These are phyloP conservation scores for Goffeauzyma gilvescens DNA, from an alignment of 768 basidiomycete genomes.

Conservation along the genomic window DNA sequence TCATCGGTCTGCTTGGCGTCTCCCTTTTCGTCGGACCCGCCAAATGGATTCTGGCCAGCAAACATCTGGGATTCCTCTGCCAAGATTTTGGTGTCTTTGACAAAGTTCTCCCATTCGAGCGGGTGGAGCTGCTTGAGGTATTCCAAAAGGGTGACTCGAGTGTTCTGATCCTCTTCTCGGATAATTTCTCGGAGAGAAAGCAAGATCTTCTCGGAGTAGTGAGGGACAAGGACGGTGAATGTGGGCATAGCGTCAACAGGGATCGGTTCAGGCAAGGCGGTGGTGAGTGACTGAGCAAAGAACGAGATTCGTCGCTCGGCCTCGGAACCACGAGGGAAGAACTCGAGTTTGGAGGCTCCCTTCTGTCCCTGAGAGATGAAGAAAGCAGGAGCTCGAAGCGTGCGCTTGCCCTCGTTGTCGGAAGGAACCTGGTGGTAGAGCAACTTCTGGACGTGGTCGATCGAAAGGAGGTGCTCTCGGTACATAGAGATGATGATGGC, in stretches of 20 bases:
- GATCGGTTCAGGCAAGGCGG: slow-evolving; percentile 75
- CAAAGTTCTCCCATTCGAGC: slow-evolving; percentile 98
- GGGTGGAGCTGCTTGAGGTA: slow-evolving; percentile 97
- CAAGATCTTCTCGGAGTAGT: slow-evolving; percentile 98
- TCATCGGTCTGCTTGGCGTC: slow-evolving; percentile 60
- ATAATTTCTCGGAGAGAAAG: slow-evolving; percentile 95
- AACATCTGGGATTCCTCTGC: slow-evolving; percentile 83
- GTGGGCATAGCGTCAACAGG: slow-evolving; percentile 99
- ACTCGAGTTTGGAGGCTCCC: slow-evolving; percentile 52
- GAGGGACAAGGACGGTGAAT: slow-evolving; percentile 92
- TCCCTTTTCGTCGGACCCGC: slow-evolving; percentile 52
- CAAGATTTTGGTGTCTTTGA: slow-evolving; percentile 96
- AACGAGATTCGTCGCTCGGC: slow-evolving; percentile 96
- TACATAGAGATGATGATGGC: slow-evolving; percentile 99
- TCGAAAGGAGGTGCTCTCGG: slow-evolving; percentile 91
- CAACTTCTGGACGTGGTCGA: slow-evolving; percentile 94
- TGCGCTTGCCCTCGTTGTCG: slow-evolving; percentile 71
- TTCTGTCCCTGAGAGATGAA: slow-evolving; percentile 91
- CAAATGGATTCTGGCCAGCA: slow-evolving; percentile 44
- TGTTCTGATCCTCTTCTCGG: slow-evolving; percentile 91
- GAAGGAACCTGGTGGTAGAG: slow-evolving; percentile 93
- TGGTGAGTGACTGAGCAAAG: slow-evolving; percentile 94
- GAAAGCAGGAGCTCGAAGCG: slow-evolving; percentile 86
- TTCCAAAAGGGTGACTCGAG: slow-evolving; percentile 87
- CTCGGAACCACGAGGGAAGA: slow-evolving; percentile 87